Evolutionary conservation across 2,329 filamentous ascomycete species (phyloP).

Genomic region (Capronia epimyces): DNA sequence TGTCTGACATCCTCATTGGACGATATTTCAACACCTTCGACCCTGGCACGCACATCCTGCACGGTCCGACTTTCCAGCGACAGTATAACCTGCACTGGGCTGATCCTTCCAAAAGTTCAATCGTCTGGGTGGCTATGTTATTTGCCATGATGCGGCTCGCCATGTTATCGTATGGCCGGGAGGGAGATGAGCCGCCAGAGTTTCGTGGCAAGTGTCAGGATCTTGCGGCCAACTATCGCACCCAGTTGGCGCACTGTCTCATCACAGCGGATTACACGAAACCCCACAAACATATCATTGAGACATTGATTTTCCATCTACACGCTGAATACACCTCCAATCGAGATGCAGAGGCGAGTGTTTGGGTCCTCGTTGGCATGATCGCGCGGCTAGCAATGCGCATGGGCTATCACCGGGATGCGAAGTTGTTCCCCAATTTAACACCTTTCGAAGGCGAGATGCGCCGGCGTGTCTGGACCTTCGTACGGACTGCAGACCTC

Average conservation of each 20-base stretch:
- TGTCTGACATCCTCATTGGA: conserved; percentile 76
- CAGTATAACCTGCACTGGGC: conserved; percentile 60
- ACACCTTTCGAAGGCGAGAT: conserved; percentile 58
- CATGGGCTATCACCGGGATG: conserved; percentile 61
- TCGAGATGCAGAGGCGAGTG: conserved; percentile 55
- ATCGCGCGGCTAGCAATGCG: conserved; percentile 59
- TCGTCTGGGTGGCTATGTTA: conserved; percentile 59
- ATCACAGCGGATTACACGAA: conserved; percentile 60
- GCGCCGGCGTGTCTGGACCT: conserved; percentile 46
- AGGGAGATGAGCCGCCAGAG: conserved; percentile 59
- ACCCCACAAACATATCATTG: conserved; percentile 55
- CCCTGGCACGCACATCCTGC: conserved; percentile 64
- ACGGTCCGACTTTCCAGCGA: conserved; percentile 78
- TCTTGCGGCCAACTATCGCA: conserved; percentile 43
- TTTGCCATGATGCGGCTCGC: conserved; percentile 62
- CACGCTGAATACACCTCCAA: conserved; percentile 57
- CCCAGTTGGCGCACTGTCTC: conserved; percentile 58
- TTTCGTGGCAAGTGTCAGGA: conserved; percentile 53
- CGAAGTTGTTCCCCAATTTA: conserved; percentile 55
- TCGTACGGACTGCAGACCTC: conserved; percentile 55
- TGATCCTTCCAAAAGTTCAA: conserved; percentile 51
- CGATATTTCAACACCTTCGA: conserved; percentile 85
- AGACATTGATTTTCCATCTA: conserved; percentile 57
- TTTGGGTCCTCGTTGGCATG: conserved; percentile 56
- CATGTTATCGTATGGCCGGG: conserved; percentile 56